Base-by-base conservation (phyloP, 2,329 filamentous ascomycete species). In the Colletotrichum sansevieriae region DNA sequence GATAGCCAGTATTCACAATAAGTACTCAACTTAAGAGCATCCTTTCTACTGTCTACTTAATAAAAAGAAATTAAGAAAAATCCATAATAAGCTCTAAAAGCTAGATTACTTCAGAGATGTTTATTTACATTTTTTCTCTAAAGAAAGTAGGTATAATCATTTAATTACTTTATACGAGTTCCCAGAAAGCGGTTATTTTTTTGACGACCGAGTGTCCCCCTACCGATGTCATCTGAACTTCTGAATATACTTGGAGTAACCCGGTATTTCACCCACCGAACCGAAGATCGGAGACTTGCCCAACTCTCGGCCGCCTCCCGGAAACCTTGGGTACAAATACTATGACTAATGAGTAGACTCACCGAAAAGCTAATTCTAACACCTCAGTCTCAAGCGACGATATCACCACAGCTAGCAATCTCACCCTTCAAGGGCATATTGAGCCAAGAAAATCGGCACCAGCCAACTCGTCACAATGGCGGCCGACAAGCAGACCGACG, bases 401-500 rank as follows among this genome's bases (percentile, higher is more conserved):
- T 22, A 13, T 41, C 15, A 39, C 43, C 29, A 20, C n/a, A 15
- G 13, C 39, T 11, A 33, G 5, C 15, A 15, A 15, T 37, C 44
- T 5, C 9, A 25, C 7, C 9, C 9, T 37, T 10, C 29, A 52
- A 52, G n/a, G 10, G 25, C 6, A 52, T 29, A 13, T n/a, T 25
- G n/a, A 25, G 10, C 20, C 22, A 13, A 49, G 13, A 22, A 35
- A 18, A 12, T 13, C 29, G 10, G 52, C 3, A 20, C 13, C 20
- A 52, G 20, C 22, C 25, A 15, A 29, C 3, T 15, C 3, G 4
- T 9, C 29, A 72, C 47, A 12, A 73, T 72, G 63, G 62, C 74
- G 8, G 59, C 73, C 59, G 63, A 73, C 25, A 71, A 75, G 6
- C 58, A 60, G 43, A 67, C 59, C 12, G 66, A 71, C 20, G 80